phyloP scores from a whole-genome alignment of 108 stramenopile genomes.

The Nitzschia sp. region DNA sequence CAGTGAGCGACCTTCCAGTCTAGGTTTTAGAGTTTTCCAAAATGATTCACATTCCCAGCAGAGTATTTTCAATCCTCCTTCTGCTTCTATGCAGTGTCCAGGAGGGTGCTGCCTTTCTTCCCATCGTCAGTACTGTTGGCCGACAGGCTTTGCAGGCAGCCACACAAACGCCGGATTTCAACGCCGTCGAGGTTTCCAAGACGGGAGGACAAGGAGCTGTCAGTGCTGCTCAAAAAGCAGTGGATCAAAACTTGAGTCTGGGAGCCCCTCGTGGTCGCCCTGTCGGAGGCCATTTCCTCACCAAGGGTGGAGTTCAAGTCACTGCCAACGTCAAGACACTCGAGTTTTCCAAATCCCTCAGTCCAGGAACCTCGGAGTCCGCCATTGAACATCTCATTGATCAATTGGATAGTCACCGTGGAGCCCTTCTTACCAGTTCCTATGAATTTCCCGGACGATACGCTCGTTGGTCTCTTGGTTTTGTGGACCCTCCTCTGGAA shows the following conservation, averaged over 20 bases:
- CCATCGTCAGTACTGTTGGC: background rate
- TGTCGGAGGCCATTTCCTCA: slow-evolving; percentile 72
- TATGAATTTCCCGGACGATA: slow-evolving; percentile 97
- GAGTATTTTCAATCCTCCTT: too few species aligned
- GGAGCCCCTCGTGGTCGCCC: slow-evolving; percentile 84
- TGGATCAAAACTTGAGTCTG: slow-evolving; percentile 52
- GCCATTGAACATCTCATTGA: slow-evolving; percentile 87
- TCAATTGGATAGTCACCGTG: slow-evolving; percentile 78
- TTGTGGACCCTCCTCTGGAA: slow-evolving; percentile 92
- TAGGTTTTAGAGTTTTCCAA: too few species aligned
- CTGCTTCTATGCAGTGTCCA: background rate
- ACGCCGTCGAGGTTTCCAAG: slow-evolving; percentile 53
- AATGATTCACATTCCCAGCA: too few species aligned
- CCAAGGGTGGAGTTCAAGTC: slow-evolving; percentile 85
- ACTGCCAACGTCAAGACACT: slow-evolving; percentile 71
- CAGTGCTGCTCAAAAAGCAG: slow-evolving; percentile 69
- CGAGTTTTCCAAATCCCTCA: slow-evolving; percentile 39
- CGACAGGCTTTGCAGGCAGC: background rate
- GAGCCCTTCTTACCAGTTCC: slow-evolving; percentile 82
- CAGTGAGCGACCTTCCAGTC: too few species aligned
- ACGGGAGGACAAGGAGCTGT: slow-evolving; percentile 60
- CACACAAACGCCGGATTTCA: slow-evolving; percentile 41
- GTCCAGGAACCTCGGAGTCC: slow-evolving; percentile 30
- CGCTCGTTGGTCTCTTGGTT: slow-evolving; percentile 90
- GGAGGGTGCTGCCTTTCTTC: background rate